Percentiles rank a stretch among this genome's conserved stretches.
phyloP scores from a whole-genome alignment of 352 stramenopile species.

The Globisporangium camurandrum region DNA sequence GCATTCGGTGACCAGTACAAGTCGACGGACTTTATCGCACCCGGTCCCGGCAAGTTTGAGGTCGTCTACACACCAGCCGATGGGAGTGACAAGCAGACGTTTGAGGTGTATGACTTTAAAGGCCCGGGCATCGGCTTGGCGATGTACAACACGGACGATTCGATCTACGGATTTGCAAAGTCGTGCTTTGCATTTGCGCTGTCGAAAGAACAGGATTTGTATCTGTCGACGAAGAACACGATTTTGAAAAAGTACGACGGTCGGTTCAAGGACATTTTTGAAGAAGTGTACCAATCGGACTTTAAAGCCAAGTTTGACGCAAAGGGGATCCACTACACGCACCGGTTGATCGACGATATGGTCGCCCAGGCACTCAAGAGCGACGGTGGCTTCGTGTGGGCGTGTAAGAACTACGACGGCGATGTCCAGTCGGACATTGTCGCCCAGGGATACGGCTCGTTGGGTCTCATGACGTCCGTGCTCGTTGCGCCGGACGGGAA shows the following conservation, averaged over 20 bases:
- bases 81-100: constrained; percentile 38
- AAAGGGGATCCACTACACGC: constrained; percentile 73
- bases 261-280: constrained; percentile 88
- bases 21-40: constrained; percentile 73
- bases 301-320: constrained; percentile 73
- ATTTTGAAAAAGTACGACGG: constrained; percentile 87
- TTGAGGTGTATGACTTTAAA: constrained; percentile 84
- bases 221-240: constrained; percentile 89
- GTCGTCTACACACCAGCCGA: constrained; percentile 66
- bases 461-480: constrained; percentile 87
- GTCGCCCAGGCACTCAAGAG: constrained; percentile 86
- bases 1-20: constrained; percentile 89
- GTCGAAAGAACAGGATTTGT: constrained; percentile 62
- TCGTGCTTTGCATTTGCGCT: constrained; percentile 65
- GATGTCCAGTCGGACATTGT: constrained; percentile 89
- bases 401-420: constrained; percentile 90
- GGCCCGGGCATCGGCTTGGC: constrained; percentile 52
- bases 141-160: constrained; percentile 89
- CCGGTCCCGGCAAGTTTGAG: constrained; percentile 64
- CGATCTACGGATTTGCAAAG: constrained; percentile 55
- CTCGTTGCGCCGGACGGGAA: constrained; percentile 78
- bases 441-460: constrained; percentile 82
- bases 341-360: constrained; percentile 89
- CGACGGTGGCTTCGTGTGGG: constrained; percentile 86
- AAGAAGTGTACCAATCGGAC: constrained; percentile 74